Conservation (phyloP, 73 alveolate genomes). For the Uronychia binucleata region DNA sequence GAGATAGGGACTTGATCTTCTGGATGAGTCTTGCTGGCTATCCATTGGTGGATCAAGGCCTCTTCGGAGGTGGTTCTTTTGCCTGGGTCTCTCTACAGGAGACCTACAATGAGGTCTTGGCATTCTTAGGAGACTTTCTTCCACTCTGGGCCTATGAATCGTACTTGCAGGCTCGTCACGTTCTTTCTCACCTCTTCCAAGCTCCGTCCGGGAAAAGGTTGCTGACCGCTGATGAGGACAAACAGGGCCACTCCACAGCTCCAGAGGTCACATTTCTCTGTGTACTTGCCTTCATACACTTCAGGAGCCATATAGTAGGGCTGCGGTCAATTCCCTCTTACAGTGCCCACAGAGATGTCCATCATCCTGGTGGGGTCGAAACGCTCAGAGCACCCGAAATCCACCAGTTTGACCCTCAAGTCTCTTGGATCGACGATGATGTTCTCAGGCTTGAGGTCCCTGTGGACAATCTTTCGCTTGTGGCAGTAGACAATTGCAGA, state of each 20-base stretch:
- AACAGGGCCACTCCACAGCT: constrained; percentile 47
- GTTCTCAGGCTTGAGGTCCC: constrained; percentile 89
- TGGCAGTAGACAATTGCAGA: constrained; percentile 68
- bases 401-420: constrained; percentile 65
- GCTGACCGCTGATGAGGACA: constrained; percentile 12
- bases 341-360: constrained; percentile 44
- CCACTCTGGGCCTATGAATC: background rate
- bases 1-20: no score
- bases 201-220: constrained; percentile 8
- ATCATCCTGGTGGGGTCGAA: constrained; percentile 39
- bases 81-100: background rate
- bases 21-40: no score
- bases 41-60: background rate
- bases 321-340: background rate
- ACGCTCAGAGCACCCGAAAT: constrained; percentile 71
- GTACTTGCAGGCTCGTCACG: background rate
- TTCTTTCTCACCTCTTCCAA: background rate
- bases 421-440: constrained; percentile 61
- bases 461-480: constrained; percentile 61
- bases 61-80: background rate
- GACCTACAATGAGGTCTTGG: background rate
- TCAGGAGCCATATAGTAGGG: constrained; percentile 62
- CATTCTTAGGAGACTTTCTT: background rate
- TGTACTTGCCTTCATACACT: constrained; percentile 41
- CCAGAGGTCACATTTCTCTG: constrained; percentile 57